Percentiles rank a stretch among this genome's conserved stretches.
These are phyloP conservation scores for Candida neerlandica DNA, from an alignment of 1,139 yeast species.

Conservation along the genomic window DNA sequence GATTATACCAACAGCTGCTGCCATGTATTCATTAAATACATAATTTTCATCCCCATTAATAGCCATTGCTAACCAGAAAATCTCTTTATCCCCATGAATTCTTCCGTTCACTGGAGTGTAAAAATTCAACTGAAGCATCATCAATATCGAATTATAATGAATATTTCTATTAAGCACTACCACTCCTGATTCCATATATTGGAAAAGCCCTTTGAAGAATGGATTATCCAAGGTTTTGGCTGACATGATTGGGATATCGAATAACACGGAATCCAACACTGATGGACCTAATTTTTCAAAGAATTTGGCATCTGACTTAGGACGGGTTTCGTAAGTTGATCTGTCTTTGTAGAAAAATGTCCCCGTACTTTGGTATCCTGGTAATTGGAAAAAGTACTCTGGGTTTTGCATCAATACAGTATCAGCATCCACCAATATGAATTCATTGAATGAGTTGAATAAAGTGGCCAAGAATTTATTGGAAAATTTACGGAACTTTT, in stretches of 20 bases:
- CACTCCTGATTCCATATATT: slow-evolving; percentile 56
- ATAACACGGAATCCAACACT: slow-evolving; percentile 34
- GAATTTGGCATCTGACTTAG: slow-evolving; percentile 30
- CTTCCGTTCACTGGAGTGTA: slow-evolving; percentile 41
- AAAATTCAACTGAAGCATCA: slow-evolving; percentile 46
- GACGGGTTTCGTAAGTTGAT: slow-evolving; percentile 35
- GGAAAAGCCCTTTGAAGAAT: slow-evolving; percentile 35
- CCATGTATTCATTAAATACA: slow-evolving; percentile 49
- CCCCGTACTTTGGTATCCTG: slow-evolving; percentile 40
- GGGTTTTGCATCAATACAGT: slow-evolving; percentile 44
- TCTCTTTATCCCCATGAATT: slow-evolving; percentile 66
- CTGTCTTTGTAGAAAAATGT: slow-evolving; percentile 54
- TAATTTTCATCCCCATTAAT: slow-evolving; percentile 54
- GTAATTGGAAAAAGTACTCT: slow-evolving; percentile 38
- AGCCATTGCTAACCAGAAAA: slow-evolving; percentile 63
- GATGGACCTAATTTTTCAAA: slow-evolving; percentile 44
- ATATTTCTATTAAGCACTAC: slow-evolving; percentile 44
- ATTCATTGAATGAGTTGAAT: slow-evolving; percentile 54
- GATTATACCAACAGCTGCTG: slow-evolving; percentile 54
- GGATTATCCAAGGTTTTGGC: slow-evolving; percentile 32
- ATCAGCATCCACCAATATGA: slow-evolving; percentile 54
- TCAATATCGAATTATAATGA: slow-evolving; percentile 46
- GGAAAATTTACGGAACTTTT: slow-evolving; percentile 40
- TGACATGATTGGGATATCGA: slow-evolving; percentile 37
- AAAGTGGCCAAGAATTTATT: slow-evolving; percentile 54